These are phyloP conservation scores for Mangifera indica DNA, from an alignment of 345 rosid species.

Conservation along the genomic window DNA sequence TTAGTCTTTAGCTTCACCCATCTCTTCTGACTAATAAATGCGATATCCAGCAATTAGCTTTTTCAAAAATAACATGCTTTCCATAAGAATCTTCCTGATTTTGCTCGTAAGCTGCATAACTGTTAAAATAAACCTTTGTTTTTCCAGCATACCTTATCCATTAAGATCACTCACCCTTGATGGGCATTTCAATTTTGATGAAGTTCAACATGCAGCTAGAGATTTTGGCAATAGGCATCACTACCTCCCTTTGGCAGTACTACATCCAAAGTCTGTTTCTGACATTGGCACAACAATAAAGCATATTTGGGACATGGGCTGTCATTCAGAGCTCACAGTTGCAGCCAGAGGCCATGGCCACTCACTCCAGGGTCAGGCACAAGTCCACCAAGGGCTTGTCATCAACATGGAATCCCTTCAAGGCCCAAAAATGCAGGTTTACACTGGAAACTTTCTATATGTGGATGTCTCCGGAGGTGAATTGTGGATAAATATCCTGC, in stretches of 20 bases:
- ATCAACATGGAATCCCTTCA: constrained; percentile 76
- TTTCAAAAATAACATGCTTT: constrained; percentile 46
- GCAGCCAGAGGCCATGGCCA: constrained; percentile 94
- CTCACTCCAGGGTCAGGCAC: constrained; percentile 86
- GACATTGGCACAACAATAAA: constrained; percentile 72
- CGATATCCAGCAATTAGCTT: constrained; percentile 36
- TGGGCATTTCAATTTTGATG: constrained; percentile 69
- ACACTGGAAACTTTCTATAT: constrained; percentile 43
- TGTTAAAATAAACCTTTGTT: constrained; percentile 52
- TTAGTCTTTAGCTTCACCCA: constrained; percentile 23
- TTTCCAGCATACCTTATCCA: constrained; percentile 62
- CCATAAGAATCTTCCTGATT: constrained; percentile 53
- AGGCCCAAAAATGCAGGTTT: constrained; percentile 43
- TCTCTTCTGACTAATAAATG: constrained; percentile 38
- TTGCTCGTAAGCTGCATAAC: constrained; percentile 64
- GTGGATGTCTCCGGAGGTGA: constrained; percentile 90
- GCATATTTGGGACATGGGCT: constrained; percentile 85
- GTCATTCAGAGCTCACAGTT: constrained; percentile 71
- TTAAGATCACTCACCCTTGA: constrained; percentile 56
- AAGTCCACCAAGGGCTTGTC: constrained; percentile 70
- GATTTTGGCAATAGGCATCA: constrained; percentile 83
- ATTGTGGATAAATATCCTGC: constrained; percentile 87
- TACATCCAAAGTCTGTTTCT: constrained; percentile 74
- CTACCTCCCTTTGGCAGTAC: constrained; percentile 66
- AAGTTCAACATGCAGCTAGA: constrained; percentile 67